phyloP scores from a whole-genome alignment of 2,329 filamentous ascomycete genomes.

The Monilinia fructicola region DNA sequence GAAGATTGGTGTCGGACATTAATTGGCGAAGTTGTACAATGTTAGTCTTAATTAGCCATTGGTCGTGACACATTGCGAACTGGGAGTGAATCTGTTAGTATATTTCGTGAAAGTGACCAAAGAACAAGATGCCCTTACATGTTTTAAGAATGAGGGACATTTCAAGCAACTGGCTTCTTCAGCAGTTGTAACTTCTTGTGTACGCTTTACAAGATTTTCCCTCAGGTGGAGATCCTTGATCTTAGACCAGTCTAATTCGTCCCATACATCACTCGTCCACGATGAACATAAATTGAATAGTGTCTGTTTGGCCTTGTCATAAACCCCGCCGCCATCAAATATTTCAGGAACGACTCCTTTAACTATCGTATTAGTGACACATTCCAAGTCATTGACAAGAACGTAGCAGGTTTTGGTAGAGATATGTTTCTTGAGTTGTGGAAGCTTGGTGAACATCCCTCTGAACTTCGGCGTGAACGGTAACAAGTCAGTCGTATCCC shows the following conservation, averaged over 20 bases:
- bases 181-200: slow-evolving; percentile 61
- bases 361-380: slow-evolving; percentile 69
- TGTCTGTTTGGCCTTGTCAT: slow-evolving; percentile 61
- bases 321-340: slow-evolving; percentile 53
- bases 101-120: neutral
- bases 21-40: slow-evolving; percentile 83
- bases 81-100: slow-evolving; percentile 40
- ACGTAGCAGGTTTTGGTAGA: slow-evolving; percentile 67
- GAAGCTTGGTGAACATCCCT: slow-evolving; percentile 64
- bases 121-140: slow-evolving; percentile 58
- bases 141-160: slow-evolving; percentile 81
- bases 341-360: slow-evolving; percentile 61
- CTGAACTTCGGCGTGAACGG: slow-evolving; percentile 77
- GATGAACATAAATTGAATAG: slow-evolving; percentile 67
- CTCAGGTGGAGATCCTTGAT: slow-evolving; percentile 81
- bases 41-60: slow-evolving; percentile 94
- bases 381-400: slow-evolving; percentile 76
- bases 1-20: slow-evolving; percentile 94
- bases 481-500: slow-evolving; percentile 80
- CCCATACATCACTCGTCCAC: slow-evolving; percentile 75
- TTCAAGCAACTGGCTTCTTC: slow-evolving; percentile 63
- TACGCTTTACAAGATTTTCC: slow-evolving; percentile 73
- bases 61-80: slow-evolving; percentile 95
- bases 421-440: slow-evolving; percentile 65
- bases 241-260: slow-evolving; percentile 78